phyloP scores from a whole-genome alignment of 179 eudicot species.

The Silene coronaria region DNA sequence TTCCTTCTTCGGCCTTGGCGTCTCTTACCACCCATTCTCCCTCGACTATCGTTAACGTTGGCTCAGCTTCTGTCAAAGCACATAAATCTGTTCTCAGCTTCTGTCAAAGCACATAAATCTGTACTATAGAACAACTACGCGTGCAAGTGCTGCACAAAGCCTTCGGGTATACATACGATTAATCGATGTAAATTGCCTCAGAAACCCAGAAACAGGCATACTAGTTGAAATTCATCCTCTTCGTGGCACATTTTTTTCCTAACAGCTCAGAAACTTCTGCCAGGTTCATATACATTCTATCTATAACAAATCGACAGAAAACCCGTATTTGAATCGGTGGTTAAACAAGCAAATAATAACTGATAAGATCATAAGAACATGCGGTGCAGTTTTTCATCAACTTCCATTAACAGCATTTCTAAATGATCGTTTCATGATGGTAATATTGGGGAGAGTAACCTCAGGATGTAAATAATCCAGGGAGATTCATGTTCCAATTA shows the following conservation, averaged over 20 bases:
- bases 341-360: background rate
- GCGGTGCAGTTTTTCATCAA: background rate
- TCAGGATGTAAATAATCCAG: background rate
- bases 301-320: background rate
- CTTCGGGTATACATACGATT: too few species aligned
- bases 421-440: background rate
- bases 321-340: background rate
- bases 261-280: background rate
- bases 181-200: too few species aligned
- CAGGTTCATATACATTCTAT: background rate
- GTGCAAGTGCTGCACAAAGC: too few species aligned
- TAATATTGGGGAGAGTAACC: background rate
- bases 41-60: background rate
- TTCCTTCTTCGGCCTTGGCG: background rate
- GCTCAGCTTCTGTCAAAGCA: too few species aligned
- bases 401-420: background rate
- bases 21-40: background rate
- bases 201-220: background rate
- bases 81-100: too few species aligned
- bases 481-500: constrained; percentile 13
- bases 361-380: background rate
- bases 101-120: too few species aligned
- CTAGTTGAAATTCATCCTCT: too few species aligned
- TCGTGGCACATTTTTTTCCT: too few species aligned
- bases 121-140: too few species aligned